Base-by-base conservation (phyloP, 176 grass and related monocot species). In the Oryza coarctata region DNA sequence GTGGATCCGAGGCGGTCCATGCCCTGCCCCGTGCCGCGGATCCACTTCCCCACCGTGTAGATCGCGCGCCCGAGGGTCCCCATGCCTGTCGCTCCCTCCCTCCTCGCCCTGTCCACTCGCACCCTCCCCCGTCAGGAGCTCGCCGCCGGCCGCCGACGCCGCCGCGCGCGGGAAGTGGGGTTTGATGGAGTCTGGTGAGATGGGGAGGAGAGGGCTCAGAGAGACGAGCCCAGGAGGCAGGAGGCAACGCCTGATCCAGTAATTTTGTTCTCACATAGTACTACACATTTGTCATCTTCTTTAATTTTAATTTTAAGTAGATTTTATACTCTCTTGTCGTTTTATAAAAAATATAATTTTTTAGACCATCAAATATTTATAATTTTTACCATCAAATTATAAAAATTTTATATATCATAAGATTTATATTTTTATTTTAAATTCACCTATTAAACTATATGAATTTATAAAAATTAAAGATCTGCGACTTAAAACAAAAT, bases 1-100 rank as follows among this genome's bases (percentile, higher is more conserved):
- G 86, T 90, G 84, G 82, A 88, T 71, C 95, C 95, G 43, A 98
- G 88, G 77, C 90, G 90, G 78, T 98, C 95, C 77, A 98, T 87
- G 88, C 79, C 95, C 83, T 94, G 90, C 33, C 95, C 95, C 65
- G 95, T 91, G 86, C 91, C 95, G 72, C 95, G 95, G 78, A 98
- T 94, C 95, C 95, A 98, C 76, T 90, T 94, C 84, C 95, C 95
- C 50, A 94, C 92, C 55, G 95, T 91, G 92, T 88, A 94, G 83
- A 98, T 94, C 79, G 84, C 92, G 77, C 82, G 91, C 68, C 95
- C 92, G 22, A 98, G 86, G 73, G 81, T 94, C 52, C 92, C 95
- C 95, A 98, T 98, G 79, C 41, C 4, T 23, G n/a, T 8, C 14
- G 0, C 40, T 11, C 40, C 25, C 9, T 14, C 14, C 1, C 64